Evolutionary conservation across 768 basidiomycete species (phyloP), one percentile per base, ranked within the genome.

Genomic region (Lentinula lateritia): DNA sequence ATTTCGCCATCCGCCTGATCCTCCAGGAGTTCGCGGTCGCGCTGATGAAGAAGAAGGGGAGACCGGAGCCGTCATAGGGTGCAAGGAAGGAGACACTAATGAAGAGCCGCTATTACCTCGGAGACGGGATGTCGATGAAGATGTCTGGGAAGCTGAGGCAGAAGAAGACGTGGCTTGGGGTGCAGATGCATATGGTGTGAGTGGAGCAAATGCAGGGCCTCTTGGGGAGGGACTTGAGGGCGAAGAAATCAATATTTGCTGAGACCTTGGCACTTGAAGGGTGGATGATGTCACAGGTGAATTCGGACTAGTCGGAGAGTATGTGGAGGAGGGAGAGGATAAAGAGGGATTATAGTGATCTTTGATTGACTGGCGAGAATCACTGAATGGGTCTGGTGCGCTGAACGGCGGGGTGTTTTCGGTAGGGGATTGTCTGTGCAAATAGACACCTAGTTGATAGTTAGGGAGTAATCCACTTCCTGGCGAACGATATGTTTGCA

Each of bases 371-470:
- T 79, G 80, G 23, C 53, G 53, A 7, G 10, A 12, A n/a, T 10
- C 38, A 12, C 38, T 38, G 15, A 55, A 41, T 4, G 54, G 36
- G 41, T 61, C 66, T 60, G 87, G 88, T 1, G 80, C 75, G 39
- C 90, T 91, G n/a, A 85, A 73, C 0, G 80, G 74, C n/a, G 93
- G 92, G 38, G 94, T 80, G 7, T 88, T 83, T 64, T 95, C 93
- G 34, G 92, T 81, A 59, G 78, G 87, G 20, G 88, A 89, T 71
- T 95, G 93, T 7, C 95, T 82, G 69, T 95, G 92, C 1, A 96
- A 79, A 68, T 96, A 96, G 35, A 96, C 85, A 1, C 95, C 95
- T 1, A 96, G 78, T 68, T 97, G 94, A 2, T 76, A 70, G 58
- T 79, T 76, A 2, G 74, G 77, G 15, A 32, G 7, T 52, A 34